Percentiles rank a stretch among this genome's conserved stretches.
phyloP scores from a whole-genome alignment of 257 asterid genomes.

The Solanum chmielewskii region DNA sequence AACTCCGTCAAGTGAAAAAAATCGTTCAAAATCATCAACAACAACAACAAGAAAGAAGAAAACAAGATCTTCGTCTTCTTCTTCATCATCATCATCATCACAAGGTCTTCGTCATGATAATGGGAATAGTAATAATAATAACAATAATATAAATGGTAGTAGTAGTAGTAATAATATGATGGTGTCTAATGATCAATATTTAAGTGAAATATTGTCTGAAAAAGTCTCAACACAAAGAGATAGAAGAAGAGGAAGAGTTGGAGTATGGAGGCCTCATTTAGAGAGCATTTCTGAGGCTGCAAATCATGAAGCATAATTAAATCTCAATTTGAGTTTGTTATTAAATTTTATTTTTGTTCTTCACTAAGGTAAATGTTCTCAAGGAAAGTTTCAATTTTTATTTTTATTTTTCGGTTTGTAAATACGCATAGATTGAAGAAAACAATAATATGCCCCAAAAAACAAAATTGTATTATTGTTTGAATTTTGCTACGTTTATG shows the following conservation, averaged over 20 bases:
- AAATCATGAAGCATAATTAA: conserved; percentile 16
- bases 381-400: conserved; percentile 5
- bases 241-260: conserved; percentile 75
- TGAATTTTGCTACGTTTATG: background rate
- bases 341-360: background rate
- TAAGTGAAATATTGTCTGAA: conserved; percentile 76
- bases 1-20: conserved; percentile 25
- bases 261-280: conserved; percentile 82
- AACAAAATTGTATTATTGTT: background rate
- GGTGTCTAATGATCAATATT: conserved; percentile 49
- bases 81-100: background rate
- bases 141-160: background rate
- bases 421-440: conserved; percentile 14
- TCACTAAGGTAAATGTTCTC: conserved; percentile 25
- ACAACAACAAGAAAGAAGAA: conserved; percentile 31
- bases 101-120: background rate
- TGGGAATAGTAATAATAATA: background rate
- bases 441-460: background rate
- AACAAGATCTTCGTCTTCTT: conserved; percentile 9
- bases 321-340: background rate
- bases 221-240: conserved; percentile 53
- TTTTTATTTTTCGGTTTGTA: conserved; percentile 5
- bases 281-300: conserved; percentile 79
- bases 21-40: conserved; percentile 10
- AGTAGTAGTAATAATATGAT: conserved; percentile 7